Evolutionary conservation across 2,329 filamentous ascomycete species (phyloP), one percentile per base, ranked within the genome.

Genomic region (Cercospora sp.): DNA sequence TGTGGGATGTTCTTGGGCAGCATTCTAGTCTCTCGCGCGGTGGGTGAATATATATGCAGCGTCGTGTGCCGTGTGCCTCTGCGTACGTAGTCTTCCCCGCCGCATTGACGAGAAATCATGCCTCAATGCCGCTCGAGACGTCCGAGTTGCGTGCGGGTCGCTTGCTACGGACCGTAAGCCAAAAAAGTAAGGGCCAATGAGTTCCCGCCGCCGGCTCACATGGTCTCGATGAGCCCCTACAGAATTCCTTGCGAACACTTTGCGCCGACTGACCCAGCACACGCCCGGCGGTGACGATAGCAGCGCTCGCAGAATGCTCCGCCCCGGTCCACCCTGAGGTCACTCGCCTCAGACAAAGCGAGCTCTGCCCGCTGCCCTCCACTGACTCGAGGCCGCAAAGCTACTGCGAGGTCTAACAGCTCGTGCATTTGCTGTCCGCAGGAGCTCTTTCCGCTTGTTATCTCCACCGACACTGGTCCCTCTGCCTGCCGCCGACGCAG

Each of bases 171-270:
- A 23, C 45, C 45, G 45, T 23, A 6, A 51, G 45, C 18, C 45
- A 51, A 23, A 51, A 51, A 23, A 20, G 20, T 23, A 20, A 23
- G 16, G 26, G 26, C 53, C 53, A 58, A 58, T 58, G 53, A 58
- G 16, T 58, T 23, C 20, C 48, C 20, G 20, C 26, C 18, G 18
- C 48, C 48, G 48, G 8, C 23, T 58, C 53, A 58, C 53, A 58
- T 58, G 53, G 53, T 18, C 53, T 16, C 53, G n/a, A 31, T 28
- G 26, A 33, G 30, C 53, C 53, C 53, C 53, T 23, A 58, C 53
- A 58, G 26, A 58, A 30, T 58, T 58, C 53, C 53, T 58, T 58
- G 53, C 53, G 53, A 58, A 58, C 53, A 58, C 53, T 57, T 57
- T 57, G 53, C 53, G 53, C 53, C 53, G 53, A 30, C 23, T 58